Base-by-base conservation (phyloP, 2,329 filamentous ascomycete genomes). In the Fusarium nanum region DNA sequence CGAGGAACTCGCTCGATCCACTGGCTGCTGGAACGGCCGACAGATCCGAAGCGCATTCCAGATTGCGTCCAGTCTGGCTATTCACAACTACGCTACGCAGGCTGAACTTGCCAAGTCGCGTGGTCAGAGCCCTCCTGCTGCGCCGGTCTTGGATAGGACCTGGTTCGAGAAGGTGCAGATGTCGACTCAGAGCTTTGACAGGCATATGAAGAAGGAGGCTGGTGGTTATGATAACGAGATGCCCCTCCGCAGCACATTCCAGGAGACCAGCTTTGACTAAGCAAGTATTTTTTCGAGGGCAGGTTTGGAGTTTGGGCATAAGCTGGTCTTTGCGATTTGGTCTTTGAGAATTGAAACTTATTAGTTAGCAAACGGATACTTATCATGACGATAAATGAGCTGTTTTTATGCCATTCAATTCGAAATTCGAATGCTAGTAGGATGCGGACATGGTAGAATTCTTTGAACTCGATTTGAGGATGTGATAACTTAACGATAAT, bases 121-220 rank as follows among this genome's bases (percentile, higher is more conserved):
- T 2, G 80, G 81, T 32, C 76, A 80, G 68, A 71, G 75, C 25
- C 74, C 76, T 0, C 78, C 81, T n/a, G 72, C 74, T 1, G 80
- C 76, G 4, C 80, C 81, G 0, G 73, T 81, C 3, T 68, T 82
- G 5, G 80, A 81, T n/a, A 76, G 78, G 3, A 57, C 68, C 7
- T 66, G 81, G 60, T 82, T 82, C 28, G 79, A 81, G 52, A 82
- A 82, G 76, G 80, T 82, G 11, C 79, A 82, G 74, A 77, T 82
- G 79, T 81, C 80, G 63, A 82, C 81, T 5, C 77, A 80, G 73
- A 81, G 79, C 68, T 82, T 82, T 61, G 80, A 82, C 20, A 71
- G 74, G 30, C 80, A 82, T 50, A 82, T 82, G 81, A 80, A 78
- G 75, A 80, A 81, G 64, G 76, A 80, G 45, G 74, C 78, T 46